Percentiles rank a stretch among this genome's conserved stretches.
These are phyloP conservation scores for Tricholoma sp. DNA, from an alignment of 768 basidiomycete species.

Conservation along the genomic window DNA sequence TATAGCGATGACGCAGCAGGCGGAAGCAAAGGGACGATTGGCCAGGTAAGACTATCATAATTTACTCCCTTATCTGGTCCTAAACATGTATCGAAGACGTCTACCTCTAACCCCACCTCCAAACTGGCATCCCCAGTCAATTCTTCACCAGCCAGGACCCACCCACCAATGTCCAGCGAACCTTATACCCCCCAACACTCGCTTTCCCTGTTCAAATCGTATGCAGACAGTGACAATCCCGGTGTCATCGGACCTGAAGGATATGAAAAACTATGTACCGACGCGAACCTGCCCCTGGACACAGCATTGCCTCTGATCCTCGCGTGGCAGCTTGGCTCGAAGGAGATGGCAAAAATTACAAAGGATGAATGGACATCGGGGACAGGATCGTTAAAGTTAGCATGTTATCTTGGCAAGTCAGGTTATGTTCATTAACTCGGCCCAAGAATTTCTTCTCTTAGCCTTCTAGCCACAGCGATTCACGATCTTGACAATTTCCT, in stretches of 20 bases:
- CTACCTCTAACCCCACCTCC: conserved; percentile 7
- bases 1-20: conserved; percentile 44
- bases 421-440: background rate
- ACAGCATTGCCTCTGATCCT: conserved; percentile 67
- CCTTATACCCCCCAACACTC: conserved; percentile 50
- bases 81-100: background rate
- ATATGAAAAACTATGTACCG: conserved; percentile 63
- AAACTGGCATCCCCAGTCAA: conserved; percentile 17
- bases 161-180: conserved; percentile 21
- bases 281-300: conserved; percentile 68
- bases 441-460: conserved; percentile 38
- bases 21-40: background rate
- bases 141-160: conserved; percentile 4
- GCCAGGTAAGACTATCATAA: background rate
- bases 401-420: conserved; percentile 2
- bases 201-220: conserved; percentile 52
- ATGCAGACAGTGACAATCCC: conserved; percentile 53
- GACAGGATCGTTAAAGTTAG: conserved; percentile 34
- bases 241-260: conserved; percentile 66
- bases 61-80: background rate
- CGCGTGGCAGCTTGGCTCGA: conserved; percentile 67
- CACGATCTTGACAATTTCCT: conserved; percentile 63
- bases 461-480: conserved; percentile 44
- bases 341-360: conserved; percentile 69
- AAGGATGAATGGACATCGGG: conserved; percentile 68